Base-by-base conservation (phyloP, 1,284 basidiomycete genomes). In the Ustilago hordei region DNA sequence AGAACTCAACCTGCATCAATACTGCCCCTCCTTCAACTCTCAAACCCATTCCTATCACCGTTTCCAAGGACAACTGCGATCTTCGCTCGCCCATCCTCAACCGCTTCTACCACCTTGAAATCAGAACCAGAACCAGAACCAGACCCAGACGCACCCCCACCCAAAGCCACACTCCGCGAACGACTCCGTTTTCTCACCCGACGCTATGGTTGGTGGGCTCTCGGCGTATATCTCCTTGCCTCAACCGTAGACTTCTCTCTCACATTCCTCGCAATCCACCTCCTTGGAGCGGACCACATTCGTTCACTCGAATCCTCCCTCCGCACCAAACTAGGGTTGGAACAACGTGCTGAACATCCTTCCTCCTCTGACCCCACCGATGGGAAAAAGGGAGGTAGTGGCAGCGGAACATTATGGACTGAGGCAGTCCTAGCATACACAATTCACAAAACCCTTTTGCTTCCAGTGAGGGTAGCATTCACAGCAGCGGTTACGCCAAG, bases 391-490 rank as follows among this genome's bases (percentile, higher is more conserved):
- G 38, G 38, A 13, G 34, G 50, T 23, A 52, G 58, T 31, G 35
- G 45, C 34, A 60, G 34, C 55, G 31, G 64, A 19, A 48, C 64
- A 17, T 60, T 98, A 8, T 95, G 94, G 87, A 95, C 95, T 39
- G 97, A 98, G 90, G 87, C 95, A 47, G 91, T 94, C 0, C 88
- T 99, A 69, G 96, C 97, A 8, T 99, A 95, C 86, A 93, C 93
- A 8, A 91, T 99, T 61, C 96, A 99, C 90, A 99, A 99, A 88
- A 97, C 95, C 0, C 85, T 95, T 0, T 92, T 98, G 82, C 86
- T 98, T n/a, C 96, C 97, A 7, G 86, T 98, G 23, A 88, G 97
- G 28, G 91, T 98, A 0, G 95, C 94, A 0, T 86, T 96, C 71
- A 98, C 96, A 0, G 95, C 94, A 1, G 92, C 91, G 0, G 88